Evolutionary conservation across 495 filamentous ascomycete genomes (phyloP).

Genomic region (Neurospora sp.): DNA sequence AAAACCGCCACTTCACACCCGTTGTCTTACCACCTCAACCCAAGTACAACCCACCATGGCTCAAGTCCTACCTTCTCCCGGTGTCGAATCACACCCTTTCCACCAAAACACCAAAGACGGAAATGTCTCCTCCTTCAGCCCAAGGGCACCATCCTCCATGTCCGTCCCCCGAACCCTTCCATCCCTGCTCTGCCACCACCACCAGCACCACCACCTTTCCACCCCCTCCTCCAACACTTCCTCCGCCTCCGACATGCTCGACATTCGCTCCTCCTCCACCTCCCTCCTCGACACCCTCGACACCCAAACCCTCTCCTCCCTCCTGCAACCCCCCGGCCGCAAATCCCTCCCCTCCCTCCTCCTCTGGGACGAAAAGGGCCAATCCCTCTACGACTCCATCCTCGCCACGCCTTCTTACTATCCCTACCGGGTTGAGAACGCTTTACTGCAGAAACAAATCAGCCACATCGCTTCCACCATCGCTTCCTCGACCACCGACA

Average conservation of each 20-base stretch:
- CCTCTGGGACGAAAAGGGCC: constrained; percentile 12
- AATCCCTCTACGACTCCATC: constrained; percentile 8
- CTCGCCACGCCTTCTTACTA: constrained; percentile 3
- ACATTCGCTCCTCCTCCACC: constrained; percentile 5
- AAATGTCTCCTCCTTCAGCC: background rate
- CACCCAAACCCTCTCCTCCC: background rate
- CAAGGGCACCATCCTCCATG: background rate
- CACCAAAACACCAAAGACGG: background rate
- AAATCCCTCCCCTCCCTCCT: constrained; percentile 5
- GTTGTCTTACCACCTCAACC: background rate
- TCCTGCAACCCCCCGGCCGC: background rate
- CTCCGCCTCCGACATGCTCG: background rate
- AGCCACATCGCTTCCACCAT: constrained; percentile 1
- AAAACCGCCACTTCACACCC: background rate
- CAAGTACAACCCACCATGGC: background rate
- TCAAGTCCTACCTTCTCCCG: background rate
- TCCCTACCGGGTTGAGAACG: constrained; percentile 8
- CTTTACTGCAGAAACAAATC: background rate
- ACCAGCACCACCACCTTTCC: too few relatives aligned
- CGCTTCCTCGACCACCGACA: constrained; percentile 1
- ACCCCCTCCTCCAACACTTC: background rate
- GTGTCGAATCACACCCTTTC: background rate
- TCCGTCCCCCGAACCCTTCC: background rate
- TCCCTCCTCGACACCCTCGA: constrained; percentile 6
- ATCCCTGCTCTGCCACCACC: background rate